Percentiles rank a stretch among this genome's conserved stretches.
phyloP scores from a whole-genome alignment of 345 rosid genomes.

The Combretum micranthum region DNA sequence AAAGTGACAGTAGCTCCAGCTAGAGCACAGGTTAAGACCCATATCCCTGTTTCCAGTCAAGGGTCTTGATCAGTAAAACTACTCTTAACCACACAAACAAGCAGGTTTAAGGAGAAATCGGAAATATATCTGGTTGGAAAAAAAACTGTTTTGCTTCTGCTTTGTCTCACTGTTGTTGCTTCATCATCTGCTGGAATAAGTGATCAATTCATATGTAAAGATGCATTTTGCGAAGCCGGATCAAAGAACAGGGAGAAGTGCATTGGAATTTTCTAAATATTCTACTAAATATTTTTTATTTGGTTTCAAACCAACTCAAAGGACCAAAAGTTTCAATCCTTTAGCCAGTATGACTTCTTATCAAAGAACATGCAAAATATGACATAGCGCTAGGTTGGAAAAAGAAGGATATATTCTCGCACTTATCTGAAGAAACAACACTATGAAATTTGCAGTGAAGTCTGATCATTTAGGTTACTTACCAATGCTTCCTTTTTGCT shows the following conservation, averaged over 20 bases:
- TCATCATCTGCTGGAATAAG: conserved; percentile 4
- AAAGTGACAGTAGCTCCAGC: conserved; percentile 7
- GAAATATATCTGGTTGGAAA: neutral
- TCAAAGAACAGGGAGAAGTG: no score
- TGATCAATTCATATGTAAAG: no score
- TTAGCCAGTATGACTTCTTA: no score
- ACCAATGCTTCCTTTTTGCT: conserved; percentile 9
- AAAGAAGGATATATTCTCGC: no score
- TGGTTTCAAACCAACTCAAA: no score
- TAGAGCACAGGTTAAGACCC: conserved; percentile 23
- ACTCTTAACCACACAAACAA: neutral
- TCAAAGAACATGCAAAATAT: no score
- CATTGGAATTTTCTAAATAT: no score
- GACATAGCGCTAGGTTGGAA: no score
- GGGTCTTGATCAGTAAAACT: neutral
- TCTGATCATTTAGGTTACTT: conserved; percentile 7
- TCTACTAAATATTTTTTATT: no score
- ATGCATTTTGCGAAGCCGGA: no score
- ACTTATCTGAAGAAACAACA: neutral
- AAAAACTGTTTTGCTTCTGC: no score
- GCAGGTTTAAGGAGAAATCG: neutral
- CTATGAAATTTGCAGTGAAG: neutral
- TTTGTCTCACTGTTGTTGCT: neutral
- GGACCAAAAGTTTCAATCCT: no score
- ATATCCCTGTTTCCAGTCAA: conserved; percentile 17